A percentile compares a stretch with the other conserved stretches of the same genome.
Conservation (phyloP, 1,284 basidiomycete species). For the Xanthoconium separans region DNA sequence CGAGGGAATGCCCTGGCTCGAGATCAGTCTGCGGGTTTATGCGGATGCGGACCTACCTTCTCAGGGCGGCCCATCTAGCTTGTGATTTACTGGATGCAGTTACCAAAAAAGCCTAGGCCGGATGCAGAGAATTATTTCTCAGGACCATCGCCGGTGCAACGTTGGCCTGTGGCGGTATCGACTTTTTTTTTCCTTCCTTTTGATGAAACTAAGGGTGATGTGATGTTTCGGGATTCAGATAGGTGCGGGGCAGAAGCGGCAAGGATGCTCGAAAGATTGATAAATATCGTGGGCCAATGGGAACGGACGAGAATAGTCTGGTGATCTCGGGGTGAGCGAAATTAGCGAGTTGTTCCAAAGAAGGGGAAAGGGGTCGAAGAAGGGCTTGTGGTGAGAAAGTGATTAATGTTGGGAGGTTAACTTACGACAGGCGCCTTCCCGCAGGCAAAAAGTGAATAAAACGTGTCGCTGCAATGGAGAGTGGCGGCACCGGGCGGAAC, state of each 20-base stretch:
- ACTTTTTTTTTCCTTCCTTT: background rate
- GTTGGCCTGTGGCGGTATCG: background rate
- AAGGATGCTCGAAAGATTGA: background rate
- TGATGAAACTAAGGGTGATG: background rate
- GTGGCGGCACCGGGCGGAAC: conserved; percentile 21
- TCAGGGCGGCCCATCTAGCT: conserved; percentile 3
- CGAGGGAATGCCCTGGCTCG: background rate
- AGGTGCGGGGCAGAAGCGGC: background rate
- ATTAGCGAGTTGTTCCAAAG: conserved; percentile 12
- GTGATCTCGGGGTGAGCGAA: conserved; percentile 18
- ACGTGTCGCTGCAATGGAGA: background rate
- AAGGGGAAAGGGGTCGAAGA: conserved; percentile 10
- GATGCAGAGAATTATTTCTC: conserved; percentile 5
- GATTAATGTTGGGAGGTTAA: conserved; percentile 1
- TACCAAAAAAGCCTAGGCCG: background rate
- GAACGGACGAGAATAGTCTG: conserved; percentile 8
- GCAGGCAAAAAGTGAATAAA: background rate
- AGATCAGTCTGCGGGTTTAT: background rate
- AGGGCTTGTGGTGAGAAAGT: conserved; percentile 19
- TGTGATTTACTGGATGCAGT: conserved; percentile 18
- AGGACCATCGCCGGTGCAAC: conserved; percentile 4
- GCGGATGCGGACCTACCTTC: background rate
- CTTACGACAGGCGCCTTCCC: conserved; percentile 9
- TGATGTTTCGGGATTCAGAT: background rate
- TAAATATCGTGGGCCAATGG: conserved; percentile 13